Conservation (phyloP, 768 basidiomycete species). For the Gloeopeniophorella convolvens region DNA sequence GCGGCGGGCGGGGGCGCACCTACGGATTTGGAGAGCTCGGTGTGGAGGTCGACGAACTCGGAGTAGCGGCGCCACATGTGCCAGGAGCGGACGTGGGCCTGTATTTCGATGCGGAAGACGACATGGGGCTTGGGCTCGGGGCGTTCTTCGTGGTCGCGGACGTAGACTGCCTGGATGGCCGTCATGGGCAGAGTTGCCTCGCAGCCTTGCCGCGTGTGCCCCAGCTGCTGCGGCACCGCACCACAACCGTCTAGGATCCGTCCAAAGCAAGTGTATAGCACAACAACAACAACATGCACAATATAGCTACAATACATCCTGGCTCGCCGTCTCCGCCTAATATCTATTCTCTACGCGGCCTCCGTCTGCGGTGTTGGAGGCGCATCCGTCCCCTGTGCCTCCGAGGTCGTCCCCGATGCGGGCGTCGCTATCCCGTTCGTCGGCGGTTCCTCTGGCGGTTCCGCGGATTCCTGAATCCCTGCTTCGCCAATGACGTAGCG, state of each 20-base stretch:
- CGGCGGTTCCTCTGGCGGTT: slow-evolving; percentile 18
- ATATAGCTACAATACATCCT: slow-evolving; percentile 7
- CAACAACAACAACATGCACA: neutral
- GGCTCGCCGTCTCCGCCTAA: neutral
- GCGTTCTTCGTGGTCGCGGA: slow-evolving; percentile 65
- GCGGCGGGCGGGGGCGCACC: slow-evolving; percentile 68
- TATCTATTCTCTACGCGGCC: slow-evolving; percentile 8
- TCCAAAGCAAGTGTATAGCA: neutral
- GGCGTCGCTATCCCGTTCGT: slow-evolving; percentile 1
- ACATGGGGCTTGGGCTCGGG: slow-evolving; percentile 67
- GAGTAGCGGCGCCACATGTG: slow-evolving; percentile 92
- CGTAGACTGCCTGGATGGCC: slow-evolving; percentile 70
- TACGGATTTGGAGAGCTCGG: slow-evolving; percentile 73
- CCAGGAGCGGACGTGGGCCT: slow-evolving; percentile 89
- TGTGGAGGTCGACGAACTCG: slow-evolving; percentile 85
- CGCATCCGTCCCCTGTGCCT: neutral
- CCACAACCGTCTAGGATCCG: neutral
- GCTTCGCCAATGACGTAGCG: slow-evolving; percentile 64
- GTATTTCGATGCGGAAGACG: slow-evolving; percentile 78
- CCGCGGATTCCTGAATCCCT: slow-evolving; percentile 12
- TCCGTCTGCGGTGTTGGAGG: neutral
- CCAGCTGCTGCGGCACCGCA: too few relatives aligned
- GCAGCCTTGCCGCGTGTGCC: too few relatives aligned
- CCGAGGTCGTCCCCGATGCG: neutral
- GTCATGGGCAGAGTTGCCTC: slow-evolving; percentile 43